A percentile compares a stretch with the other conserved stretches of the same genome.
Evolutionary conservation across 176 grass and related monocot species (phyloP).

Genomic region (Bonia amplexicaulis): DNA sequence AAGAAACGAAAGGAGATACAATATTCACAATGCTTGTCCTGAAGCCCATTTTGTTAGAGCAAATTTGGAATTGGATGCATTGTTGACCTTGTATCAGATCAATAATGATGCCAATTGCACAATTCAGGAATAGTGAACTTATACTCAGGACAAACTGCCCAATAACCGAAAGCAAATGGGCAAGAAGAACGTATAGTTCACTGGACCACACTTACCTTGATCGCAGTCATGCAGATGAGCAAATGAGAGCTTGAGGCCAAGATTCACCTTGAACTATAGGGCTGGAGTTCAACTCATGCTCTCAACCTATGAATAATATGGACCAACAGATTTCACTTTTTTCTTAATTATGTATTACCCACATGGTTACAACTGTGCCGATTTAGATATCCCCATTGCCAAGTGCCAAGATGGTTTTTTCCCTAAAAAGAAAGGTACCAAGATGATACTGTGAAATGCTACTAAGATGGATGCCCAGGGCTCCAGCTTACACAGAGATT

Average conservation of each 20-base stretch:
- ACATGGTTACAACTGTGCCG: background rate
- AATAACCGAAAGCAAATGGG: background rate
- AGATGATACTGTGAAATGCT: background rate
- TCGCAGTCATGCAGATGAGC: background rate
- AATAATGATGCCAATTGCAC: background rate
- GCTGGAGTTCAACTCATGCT: background rate
- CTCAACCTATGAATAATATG: background rate
- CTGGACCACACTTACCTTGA: background rate
- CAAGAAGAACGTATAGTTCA: background rate
- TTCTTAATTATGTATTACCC: background rate
- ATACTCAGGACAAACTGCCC: background rate
- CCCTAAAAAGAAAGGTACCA: too few species aligned
- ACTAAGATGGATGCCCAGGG: background rate
- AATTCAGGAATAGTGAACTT: background rate
- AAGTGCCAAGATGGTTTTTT: background rate
- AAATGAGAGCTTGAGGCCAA: background rate
- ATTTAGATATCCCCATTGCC: background rate
- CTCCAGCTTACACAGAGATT: background rate
- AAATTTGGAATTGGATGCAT: background rate
- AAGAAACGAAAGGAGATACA: slow-evolving; percentile 13
- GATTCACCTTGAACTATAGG: background rate
- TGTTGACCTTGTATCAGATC: background rate
- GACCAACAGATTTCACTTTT: background rate
- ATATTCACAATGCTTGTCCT: background rate
- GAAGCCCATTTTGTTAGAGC: background rate